Evolutionary conservation across 371 early-diverging fungal genomes (phyloP).

Genomic region (Mucor circinelloides): DNA sequence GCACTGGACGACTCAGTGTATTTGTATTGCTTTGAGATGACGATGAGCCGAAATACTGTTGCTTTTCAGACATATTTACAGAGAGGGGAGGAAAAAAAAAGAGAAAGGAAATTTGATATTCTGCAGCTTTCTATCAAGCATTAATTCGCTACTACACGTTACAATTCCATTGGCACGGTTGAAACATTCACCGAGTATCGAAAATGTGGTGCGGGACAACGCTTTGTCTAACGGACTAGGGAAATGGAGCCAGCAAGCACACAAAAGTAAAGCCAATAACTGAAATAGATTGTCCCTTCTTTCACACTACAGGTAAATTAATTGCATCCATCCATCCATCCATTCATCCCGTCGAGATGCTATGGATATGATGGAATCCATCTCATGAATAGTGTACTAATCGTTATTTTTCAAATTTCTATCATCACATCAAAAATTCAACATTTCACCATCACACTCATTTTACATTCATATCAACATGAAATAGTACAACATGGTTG

Average conservation of each 20-base stretch:
- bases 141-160: background rate
- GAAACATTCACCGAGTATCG: background rate
- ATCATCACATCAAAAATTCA: background rate
- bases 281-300: slow-evolving; percentile 20
- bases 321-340: slow-evolving; percentile 13
- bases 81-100: background rate
- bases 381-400: background rate
- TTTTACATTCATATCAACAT: too few relatives aligned
- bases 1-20: slow-evolving; percentile 42
- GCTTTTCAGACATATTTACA: slow-evolving; percentile 21
- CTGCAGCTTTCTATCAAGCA: background rate
- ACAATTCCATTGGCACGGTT: background rate
- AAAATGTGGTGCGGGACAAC: background rate
- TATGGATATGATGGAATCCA: background rate
- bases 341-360: background rate
- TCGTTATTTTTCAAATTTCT: background rate
- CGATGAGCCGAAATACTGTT: background rate
- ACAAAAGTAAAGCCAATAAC: background rate
- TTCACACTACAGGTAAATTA: slow-evolving; percentile 24
- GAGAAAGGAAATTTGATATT: background rate
- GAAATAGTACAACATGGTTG: slow-evolving; percentile 47
- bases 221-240: background rate
- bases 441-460: too few relatives aligned
- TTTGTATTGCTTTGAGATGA: background rate
- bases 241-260: background rate